Conservation (phyloP, 176 grass and related monocot species). For the Eleusine coracana region DNA sequence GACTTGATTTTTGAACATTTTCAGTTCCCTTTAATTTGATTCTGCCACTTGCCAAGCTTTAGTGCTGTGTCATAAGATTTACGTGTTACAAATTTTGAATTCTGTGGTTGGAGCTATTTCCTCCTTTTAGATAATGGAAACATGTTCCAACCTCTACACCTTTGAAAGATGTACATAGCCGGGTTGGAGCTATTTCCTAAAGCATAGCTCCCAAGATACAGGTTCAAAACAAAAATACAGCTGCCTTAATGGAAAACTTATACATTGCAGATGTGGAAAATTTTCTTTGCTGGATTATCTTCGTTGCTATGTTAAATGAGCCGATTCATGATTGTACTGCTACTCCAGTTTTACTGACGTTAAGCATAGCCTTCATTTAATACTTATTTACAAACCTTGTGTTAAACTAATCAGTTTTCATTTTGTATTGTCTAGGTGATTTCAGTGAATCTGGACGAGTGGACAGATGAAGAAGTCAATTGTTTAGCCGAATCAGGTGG, state of each 20-base stretch:
- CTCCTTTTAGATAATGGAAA: too few species aligned
- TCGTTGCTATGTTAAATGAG: constrained; percentile 1
- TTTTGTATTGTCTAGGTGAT: constrained; percentile 51
- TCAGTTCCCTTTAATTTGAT: background rate
- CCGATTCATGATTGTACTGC: background rate
- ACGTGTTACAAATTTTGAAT: too few species aligned
- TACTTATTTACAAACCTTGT: background rate
- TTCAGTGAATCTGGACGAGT: constrained; percentile 95
- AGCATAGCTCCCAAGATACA: background rate
- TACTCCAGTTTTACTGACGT: constrained; percentile 1
- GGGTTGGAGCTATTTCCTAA: background rate
- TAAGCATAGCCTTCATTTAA: constrained; percentile 1
- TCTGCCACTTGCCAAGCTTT: background rate
- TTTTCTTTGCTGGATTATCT: background rate
- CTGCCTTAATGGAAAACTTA: background rate
- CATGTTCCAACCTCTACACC: too few species aligned
- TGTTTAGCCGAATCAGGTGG: constrained; percentile 66
- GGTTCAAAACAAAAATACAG: background rate
- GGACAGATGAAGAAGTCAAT: constrained; percentile 88
- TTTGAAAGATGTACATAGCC: too few species aligned
- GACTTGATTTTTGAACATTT: background rate
- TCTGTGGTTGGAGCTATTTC: background rate
- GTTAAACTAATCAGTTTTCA: background rate
- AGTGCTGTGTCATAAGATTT: background rate
- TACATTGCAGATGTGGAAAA: background rate